A percentile compares a stretch with the other conserved stretches of the same genome.
Conservation (phyloP, 306 rosid genomes). For the Citrullus mucosospermus region DNA sequence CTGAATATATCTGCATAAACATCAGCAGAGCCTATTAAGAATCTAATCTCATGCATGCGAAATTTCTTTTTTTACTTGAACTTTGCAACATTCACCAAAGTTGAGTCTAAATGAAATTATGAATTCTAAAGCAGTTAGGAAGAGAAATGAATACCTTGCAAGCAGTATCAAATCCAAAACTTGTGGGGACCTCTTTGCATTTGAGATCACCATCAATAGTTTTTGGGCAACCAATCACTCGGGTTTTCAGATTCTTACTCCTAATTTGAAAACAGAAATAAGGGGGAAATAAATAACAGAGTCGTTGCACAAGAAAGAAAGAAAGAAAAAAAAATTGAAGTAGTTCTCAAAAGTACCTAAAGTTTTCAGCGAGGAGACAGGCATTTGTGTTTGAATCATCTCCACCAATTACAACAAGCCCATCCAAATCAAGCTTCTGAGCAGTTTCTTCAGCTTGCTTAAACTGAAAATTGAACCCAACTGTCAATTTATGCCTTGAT, state of each 20-base stretch:
- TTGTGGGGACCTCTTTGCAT: slow-evolving; percentile 90
- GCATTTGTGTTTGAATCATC: slow-evolving; percentile 99
- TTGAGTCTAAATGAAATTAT: not conserved
- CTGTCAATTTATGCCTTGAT: not conserved
- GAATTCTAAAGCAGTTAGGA: not conserved
- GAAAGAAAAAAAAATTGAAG: too few relatives aligned
- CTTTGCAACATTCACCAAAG: not conserved
- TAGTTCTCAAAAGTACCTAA: slow-evolving; percentile 36
- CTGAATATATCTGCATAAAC: slow-evolving; percentile 71
- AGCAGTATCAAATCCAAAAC: slow-evolving; percentile 98
- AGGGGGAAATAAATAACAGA: not conserved
- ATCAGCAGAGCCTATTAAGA: not conserved
- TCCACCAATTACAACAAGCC: slow-evolving; percentile 96
- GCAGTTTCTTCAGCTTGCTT: slow-evolving; percentile 92
- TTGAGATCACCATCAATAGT: slow-evolving; percentile 96
- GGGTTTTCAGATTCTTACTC: slow-evolving; percentile 64
- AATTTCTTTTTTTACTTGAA: not conserved
- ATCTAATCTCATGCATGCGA: not conserved
- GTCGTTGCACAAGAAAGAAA: not conserved
- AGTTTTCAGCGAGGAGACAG: slow-evolving; percentile 93
- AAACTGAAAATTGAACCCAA: slow-evolving; percentile 31
- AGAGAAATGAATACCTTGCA: slow-evolving; percentile 54
- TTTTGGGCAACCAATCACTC: slow-evolving; percentile 91
- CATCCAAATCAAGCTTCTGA: slow-evolving; percentile 78
- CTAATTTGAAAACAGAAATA: slow-evolving; percentile 15